Evolutionary conservation across 352 stramenopile species (phyloP).

Genomic region (Globisporangium polare): DNA sequence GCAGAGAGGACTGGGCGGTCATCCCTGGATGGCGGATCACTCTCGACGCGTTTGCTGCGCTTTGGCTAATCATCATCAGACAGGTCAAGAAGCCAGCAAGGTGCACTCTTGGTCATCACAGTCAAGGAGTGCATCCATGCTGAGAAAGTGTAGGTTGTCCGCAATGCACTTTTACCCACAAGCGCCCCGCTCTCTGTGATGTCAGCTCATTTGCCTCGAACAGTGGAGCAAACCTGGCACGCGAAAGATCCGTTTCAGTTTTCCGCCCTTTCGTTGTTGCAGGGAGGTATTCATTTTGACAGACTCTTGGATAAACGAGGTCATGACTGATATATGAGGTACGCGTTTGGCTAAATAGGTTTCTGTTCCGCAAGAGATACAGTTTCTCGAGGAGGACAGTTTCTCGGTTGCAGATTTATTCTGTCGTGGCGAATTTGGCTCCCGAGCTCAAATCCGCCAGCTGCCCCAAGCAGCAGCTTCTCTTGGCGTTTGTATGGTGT

Average conservation of each 20-base stretch:
- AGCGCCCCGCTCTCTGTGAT: background rate
- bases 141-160: background rate
- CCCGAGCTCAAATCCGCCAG: no score
- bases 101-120: background rate
- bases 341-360: background rate
- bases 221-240: background rate
- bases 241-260: background rate
- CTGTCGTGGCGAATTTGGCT: no score
- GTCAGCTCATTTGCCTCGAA: background rate
- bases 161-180: background rate
- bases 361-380: no score
- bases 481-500: background rate
- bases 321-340: background rate
- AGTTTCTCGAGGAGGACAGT: no score
- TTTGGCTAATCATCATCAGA: background rate
- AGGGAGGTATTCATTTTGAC: background rate
- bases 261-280: background rate
- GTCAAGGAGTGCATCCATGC: background rate
- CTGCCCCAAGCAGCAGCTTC: background rate
- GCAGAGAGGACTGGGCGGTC: no score
- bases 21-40: no score
- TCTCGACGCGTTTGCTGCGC: no score
- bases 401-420: no score
- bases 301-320: background rate
- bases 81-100: background rate